These are phyloP conservation scores for Fraxinus floribunda DNA, from an alignment of 305 asterid species.

Conservation along the genomic window DNA sequence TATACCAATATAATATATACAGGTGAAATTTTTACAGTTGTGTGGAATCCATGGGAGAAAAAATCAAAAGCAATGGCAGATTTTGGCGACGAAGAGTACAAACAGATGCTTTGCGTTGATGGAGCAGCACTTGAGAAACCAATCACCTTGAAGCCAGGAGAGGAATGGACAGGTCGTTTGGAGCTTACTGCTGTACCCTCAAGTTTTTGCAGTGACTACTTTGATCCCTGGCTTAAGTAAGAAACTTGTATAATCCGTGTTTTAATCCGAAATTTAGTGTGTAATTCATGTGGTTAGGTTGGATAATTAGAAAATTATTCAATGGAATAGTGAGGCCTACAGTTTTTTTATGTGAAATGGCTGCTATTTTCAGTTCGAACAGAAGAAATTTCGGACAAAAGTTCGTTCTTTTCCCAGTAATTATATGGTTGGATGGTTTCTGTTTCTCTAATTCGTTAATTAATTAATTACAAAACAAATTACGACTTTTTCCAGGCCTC, in stretches of 20 bases:
- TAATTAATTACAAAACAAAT: neutral
- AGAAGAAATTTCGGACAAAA: neutral
- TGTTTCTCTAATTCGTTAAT: neutral
- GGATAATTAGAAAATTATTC: neutral
- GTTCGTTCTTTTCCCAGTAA: neutral
- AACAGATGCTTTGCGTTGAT: slow-evolving; percentile 78
- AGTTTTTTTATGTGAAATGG: slow-evolving; percentile 36
- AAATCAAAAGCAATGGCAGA: slow-evolving; percentile 82
- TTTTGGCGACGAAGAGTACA: slow-evolving; percentile 89
- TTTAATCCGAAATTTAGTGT: neutral
- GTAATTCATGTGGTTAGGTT: neutral
- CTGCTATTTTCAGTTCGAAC: slow-evolving; percentile 20
- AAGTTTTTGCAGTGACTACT: slow-evolving; percentile 69
- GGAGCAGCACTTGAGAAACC: slow-evolving; percentile 81
- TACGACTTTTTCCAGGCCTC: neutral
- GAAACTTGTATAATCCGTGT: neutral
- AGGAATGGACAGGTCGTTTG: slow-evolving; percentile 84
- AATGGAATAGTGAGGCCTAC: slow-evolving; percentile 28
- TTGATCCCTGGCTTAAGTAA: slow-evolving; percentile 35
- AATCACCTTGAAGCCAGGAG: slow-evolving; percentile 75
- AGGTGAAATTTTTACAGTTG: slow-evolving; percentile 37
- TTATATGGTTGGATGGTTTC: neutral
- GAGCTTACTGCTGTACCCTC: slow-evolving; percentile 78
- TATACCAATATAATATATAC: neutral
- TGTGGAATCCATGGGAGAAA: slow-evolving; percentile 99